These are phyloP conservation scores for Acanthamoeba castellanii DNA, from an alignment of 208 protist genomes.

Conservation along the genomic window DNA sequence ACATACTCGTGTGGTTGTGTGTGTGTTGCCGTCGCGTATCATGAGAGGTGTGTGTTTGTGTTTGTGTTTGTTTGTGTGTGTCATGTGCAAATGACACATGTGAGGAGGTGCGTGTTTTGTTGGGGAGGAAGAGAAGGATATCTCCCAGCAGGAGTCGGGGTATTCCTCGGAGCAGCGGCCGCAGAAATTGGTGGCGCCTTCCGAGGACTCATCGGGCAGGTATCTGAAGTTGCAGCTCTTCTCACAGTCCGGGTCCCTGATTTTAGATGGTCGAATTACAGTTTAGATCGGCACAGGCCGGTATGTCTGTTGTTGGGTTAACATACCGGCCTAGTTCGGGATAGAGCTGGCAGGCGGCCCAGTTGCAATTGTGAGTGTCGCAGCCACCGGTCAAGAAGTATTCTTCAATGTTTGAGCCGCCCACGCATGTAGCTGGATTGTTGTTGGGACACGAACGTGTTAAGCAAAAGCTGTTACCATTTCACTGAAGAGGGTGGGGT, in stretches of 20 bases:
- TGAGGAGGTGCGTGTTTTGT: too few relatives aligned
- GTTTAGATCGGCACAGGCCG: too few relatives aligned
- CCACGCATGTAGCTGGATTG: background rate
- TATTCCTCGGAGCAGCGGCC: background rate
- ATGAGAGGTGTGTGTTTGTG: background rate
- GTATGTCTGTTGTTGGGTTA: background rate
- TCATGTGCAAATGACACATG: too few relatives aligned
- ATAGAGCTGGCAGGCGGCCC: background rate
- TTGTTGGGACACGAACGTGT: too few relatives aligned
- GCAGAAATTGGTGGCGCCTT: background rate
- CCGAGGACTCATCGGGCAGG: background rate
- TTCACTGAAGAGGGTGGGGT: background rate
- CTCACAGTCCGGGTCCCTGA: background rate
- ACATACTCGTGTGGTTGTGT: background rate
- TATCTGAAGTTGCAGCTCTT: background rate
- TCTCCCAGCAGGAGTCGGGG: slow-evolving; percentile 28
- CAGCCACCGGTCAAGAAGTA: background rate
- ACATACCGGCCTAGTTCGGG: background rate
- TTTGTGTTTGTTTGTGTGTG: background rate
- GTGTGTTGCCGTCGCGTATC: background rate
- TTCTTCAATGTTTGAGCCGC: background rate
- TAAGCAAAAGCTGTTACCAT: background rate
- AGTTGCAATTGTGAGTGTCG: background rate
- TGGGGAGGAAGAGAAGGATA: background rate
- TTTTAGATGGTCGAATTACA: too few relatives aligned